Conservation (phyloP, 306 rosid species). For the Pyrus pyrifolia region DNA sequence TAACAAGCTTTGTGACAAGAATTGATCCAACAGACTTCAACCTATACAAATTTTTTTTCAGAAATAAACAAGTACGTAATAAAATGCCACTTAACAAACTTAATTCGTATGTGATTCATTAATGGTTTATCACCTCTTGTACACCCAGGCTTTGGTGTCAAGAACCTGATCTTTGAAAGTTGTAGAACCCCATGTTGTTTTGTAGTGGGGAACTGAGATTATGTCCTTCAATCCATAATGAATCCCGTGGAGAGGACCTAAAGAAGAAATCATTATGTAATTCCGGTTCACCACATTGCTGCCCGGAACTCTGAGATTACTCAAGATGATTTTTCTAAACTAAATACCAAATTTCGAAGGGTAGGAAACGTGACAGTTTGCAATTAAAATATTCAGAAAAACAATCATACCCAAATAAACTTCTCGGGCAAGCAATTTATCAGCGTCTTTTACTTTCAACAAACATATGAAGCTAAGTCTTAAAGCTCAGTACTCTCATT, state of each 20-base stretch:
- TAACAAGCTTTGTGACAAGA: constrained; percentile 78
- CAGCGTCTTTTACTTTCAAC: constrained; percentile 49
- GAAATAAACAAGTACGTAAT: neutral
- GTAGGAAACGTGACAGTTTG: neutral
- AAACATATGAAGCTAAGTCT: neutral
- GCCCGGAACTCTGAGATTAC: neutral
- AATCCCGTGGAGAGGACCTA: constrained; percentile 79
- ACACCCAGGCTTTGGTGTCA: constrained; percentile 67
- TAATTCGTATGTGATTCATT: neutral
- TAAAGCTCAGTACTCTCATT: constrained; percentile 1
- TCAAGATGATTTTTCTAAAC: neutral
- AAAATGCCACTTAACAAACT: constrained; percentile 1
- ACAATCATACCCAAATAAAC: constrained; percentile 49
- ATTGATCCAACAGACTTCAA: constrained; percentile 59
- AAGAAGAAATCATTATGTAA: neutral
- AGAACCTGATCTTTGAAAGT: constrained; percentile 62
- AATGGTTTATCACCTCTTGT: constrained; percentile 40
- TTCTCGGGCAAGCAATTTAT: constrained; percentile 53
- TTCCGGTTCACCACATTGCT: neutral
- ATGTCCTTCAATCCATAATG: constrained; percentile 86
- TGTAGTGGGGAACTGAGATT: constrained; percentile 66
- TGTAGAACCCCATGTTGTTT: constrained; percentile 76
- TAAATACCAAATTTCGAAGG: too few relatives aligned
- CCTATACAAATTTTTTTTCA: constrained; percentile 21
- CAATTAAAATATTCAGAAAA: constrained; percentile 10